Evolutionary conservation across 306 rosid species (phyloP).

Genomic region (Cicer pinnatifidum): DNA sequence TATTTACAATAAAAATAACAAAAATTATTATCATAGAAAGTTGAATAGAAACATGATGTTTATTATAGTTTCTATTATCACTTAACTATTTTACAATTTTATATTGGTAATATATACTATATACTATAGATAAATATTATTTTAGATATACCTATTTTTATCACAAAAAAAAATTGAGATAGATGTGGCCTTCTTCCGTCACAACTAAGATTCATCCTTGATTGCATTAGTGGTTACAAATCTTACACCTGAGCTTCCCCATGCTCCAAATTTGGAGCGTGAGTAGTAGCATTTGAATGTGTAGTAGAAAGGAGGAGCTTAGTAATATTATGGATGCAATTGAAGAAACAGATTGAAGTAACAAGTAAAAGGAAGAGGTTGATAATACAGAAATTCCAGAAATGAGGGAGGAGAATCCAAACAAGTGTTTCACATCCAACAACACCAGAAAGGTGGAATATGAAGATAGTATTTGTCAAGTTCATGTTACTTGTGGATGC

Average conservation of each 20-base stretch:
- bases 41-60: too few relatives aligned
- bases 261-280: neutral
- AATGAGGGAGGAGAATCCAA: neutral
- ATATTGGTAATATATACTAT: too few relatives aligned
- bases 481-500: neutral
- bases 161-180: too few relatives aligned
- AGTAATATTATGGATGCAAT: neutral
- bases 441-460: constrained; percentile 20
- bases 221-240: too few relatives aligned
- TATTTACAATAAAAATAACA: too few relatives aligned
- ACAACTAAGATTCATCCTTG: too few relatives aligned
- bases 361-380: neutral
- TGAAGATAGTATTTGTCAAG: neutral
- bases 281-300: neutral
- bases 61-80: too few relatives aligned
- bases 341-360: neutral
- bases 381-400: neutral
- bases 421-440: constrained; percentile 7
- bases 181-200: too few relatives aligned
- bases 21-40: too few relatives aligned
- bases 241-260: neutral
- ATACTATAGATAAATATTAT: too few relatives aligned
- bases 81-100: too few relatives aligned
- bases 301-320: neutral
- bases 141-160: too few relatives aligned